These are phyloP conservation scores for Annulohypoxylon nitens DNA, from an alignment of 495 filamentous ascomycete genomes.

Conservation along the genomic window DNA sequence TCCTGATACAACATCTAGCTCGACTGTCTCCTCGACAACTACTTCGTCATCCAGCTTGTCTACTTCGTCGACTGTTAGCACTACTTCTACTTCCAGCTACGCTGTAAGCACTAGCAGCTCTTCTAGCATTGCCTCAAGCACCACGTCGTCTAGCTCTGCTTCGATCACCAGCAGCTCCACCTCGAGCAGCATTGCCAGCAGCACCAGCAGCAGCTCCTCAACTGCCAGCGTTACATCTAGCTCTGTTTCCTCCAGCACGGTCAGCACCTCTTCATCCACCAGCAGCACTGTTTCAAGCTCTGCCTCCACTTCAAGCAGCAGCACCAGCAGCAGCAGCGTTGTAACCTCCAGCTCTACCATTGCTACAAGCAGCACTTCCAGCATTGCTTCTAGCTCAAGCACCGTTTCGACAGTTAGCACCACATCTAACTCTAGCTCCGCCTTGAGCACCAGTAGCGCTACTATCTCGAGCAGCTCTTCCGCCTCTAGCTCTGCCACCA, in stretches of 20 bases:
- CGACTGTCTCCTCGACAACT: conserved; percentile 20
- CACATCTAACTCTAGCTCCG: conserved; percentile 5
- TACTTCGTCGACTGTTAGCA: conserved; percentile 16
- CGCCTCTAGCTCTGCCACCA: conserved; percentile 9
- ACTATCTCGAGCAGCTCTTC: conserved; percentile 19
- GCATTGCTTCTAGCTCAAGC: background rate
- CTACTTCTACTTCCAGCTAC: conserved; percentile 7
- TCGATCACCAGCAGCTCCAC: background rate
- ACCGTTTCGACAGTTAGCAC: background rate
- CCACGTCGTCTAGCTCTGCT: background rate
- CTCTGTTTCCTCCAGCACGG: background rate
- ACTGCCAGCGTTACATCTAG: background rate
- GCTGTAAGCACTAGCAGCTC: conserved; percentile 21
- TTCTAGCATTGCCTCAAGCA: conserved; percentile 17
- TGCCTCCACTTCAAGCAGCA: conserved; percentile 10
- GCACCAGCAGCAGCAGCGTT: conserved; percentile 1
- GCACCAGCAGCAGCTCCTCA: background rate
- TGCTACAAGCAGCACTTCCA: background rate
- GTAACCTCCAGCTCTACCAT: conserved; percentile 1
- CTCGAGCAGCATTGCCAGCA: background rate
- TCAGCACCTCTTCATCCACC: background rate
- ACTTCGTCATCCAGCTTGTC: conserved; percentile 18
- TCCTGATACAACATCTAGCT: conserved; percentile 28
- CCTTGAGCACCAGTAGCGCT: background rate
- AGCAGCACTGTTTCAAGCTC: background rate